These are phyloP conservation scores for Aureobasidium sp. DNA, from an alignment of 2,329 filamentous ascomycete genomes.

Conservation along the genomic window DNA sequence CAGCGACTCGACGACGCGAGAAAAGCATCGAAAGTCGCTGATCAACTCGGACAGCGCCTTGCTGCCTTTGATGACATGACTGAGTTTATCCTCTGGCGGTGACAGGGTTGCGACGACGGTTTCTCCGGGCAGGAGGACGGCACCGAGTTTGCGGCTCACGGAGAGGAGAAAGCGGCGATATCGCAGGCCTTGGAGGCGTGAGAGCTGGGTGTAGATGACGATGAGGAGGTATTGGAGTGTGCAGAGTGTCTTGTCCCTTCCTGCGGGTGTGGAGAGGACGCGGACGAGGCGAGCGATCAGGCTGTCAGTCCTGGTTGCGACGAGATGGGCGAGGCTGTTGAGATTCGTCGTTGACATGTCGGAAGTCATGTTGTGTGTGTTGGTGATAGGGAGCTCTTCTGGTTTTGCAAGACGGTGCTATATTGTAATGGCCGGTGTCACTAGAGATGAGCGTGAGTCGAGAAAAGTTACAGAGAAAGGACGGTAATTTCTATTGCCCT, in stretches of 20 bases:
- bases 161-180: conserved; percentile 32
- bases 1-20: conserved; percentile 69
- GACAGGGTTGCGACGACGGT: conserved; percentile 34
- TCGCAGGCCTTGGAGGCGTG: conserved; percentile 29
- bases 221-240: conserved; percentile 40
- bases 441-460: background rate
- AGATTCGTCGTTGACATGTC: background rate
- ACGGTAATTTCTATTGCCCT: background rate
- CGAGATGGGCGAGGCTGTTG: background rate
- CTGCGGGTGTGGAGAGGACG: conserved; percentile 34
- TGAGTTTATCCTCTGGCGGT: conserved; percentile 28
- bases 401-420: background rate
- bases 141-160: conserved; percentile 32
- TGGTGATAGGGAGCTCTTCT: background rate
- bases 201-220: conserved; percentile 35
- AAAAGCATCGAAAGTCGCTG: conserved; percentile 64
- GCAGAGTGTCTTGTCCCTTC: conserved; percentile 36
- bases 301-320: conserved; percentile 26
- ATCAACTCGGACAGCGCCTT: conserved; percentile 56
- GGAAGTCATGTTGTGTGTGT: background rate
- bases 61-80: conserved; percentile 28
- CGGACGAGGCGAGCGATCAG: conserved; percentile 29
- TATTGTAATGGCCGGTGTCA: background rate
- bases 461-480: background rate
- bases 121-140: conserved; percentile 36